phyloP scores from a whole-genome alignment of 2,329 filamentous ascomycete species.

The Diaporthe citrichinensis region DNA sequence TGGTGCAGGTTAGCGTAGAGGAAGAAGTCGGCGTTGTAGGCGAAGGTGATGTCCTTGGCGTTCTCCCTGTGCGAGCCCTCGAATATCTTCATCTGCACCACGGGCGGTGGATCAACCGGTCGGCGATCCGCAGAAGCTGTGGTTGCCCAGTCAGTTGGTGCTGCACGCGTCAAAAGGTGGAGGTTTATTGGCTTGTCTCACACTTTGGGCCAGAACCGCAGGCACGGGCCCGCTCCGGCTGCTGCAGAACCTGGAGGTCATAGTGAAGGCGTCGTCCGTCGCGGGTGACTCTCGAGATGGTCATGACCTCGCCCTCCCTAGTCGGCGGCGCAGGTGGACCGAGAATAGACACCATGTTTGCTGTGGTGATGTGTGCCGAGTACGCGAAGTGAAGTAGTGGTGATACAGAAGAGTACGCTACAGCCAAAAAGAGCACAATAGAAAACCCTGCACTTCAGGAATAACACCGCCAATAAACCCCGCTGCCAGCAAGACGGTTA shows the following conservation, averaged over 20 bases:
- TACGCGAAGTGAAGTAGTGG: background rate
- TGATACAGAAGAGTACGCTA: slow-evolving; percentile 13
- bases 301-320: slow-evolving; percentile 37
- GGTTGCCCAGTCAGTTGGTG: slow-evolving; percentile 39
- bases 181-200: slow-evolving; percentile 61
- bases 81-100: slow-evolving; percentile 90
- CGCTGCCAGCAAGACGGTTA: slow-evolving; percentile 2
- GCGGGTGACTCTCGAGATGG: slow-evolving; percentile 67
- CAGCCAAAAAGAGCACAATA: background rate
- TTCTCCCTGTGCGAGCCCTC: slow-evolving; percentile 76
- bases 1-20: slow-evolving; percentile 93
- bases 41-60: slow-evolving; percentile 83
- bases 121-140: slow-evolving; percentile 87
- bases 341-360: slow-evolving; percentile 36
- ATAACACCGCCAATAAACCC: background rate
- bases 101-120: slow-evolving; percentile 93
- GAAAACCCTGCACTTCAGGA: background rate
- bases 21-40: slow-evolving; percentile 98
- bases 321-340: slow-evolving; percentile 39
- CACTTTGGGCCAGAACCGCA: slow-evolving; percentile 97
- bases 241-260: slow-evolving; percentile 87
- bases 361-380: background rate
- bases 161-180: slow-evolving; percentile 44
- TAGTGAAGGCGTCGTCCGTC: slow-evolving; percentile 86
- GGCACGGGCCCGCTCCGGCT: slow-evolving; percentile 93